Evolutionary conservation across 2,329 filamentous ascomycete genomes (phyloP).

Genomic region (Zelopaecilomyces penicillatus): DNA sequence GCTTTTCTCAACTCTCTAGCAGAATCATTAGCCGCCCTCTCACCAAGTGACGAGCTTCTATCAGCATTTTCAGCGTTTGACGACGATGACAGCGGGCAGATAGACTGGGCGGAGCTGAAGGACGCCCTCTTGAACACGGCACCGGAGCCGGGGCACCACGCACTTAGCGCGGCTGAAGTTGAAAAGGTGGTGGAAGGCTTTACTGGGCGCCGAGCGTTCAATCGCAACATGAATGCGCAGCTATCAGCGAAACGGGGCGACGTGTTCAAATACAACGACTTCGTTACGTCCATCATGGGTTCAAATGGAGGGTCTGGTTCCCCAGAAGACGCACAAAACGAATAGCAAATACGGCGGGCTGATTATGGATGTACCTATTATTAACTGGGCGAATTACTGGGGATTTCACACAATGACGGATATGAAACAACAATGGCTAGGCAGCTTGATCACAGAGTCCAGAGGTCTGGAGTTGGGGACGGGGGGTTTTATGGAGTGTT

Average conservation of each 20-base stretch:
- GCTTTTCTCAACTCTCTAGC: constrained; percentile 80
- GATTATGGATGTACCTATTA: no score
- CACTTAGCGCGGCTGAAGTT: constrained; percentile 64
- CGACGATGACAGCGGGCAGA: constrained; percentile 87
- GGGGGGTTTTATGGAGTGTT: constrained; percentile 17
- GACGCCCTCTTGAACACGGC: constrained; percentile 76
- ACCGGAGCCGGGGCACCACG: constrained; percentile 61
- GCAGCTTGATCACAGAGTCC: no score
- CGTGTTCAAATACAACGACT: constrained; percentile 90
- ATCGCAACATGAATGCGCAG: constrained; percentile 47
- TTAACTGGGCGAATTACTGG: no score
- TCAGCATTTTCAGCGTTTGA: constrained; percentile 94
- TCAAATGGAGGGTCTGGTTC: constrained; percentile 31
- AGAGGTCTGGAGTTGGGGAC: constrained; percentile 1
- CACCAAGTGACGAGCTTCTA: constrained; percentile 68
- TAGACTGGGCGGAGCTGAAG: constrained; percentile 73
- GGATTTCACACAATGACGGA: no score
- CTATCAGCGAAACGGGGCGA: constrained; percentile 62
- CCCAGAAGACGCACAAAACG: no score
- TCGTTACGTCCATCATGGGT: constrained; percentile 64
- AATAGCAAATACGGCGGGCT: no score
- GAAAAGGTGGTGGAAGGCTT: constrained; percentile 85
- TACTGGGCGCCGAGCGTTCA: constrained; percentile 74
- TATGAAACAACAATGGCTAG: constrained; percentile 16
- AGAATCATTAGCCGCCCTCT: constrained; percentile 63